Base-by-base conservation (phyloP, 2,329 filamentous ascomycete species). In the Nigrospora oryzae region DNA sequence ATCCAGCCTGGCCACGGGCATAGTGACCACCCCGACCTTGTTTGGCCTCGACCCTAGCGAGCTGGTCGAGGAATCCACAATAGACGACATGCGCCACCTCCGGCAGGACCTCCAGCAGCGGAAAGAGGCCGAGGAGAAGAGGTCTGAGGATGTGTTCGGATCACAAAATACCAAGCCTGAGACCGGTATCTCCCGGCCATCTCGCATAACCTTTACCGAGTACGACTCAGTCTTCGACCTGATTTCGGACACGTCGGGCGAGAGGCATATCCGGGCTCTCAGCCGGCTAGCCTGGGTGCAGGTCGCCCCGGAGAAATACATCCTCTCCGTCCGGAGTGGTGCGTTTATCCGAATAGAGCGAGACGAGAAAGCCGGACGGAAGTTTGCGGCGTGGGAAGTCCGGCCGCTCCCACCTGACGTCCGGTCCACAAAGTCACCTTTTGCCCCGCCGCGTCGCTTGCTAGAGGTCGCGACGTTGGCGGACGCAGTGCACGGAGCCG, bases 191-290 rank as follows among this genome's bases (percentile, higher is more conserved):
- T 14, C 33, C 12, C 19, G 13, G 34, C 14, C 40, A 16, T 2
- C n/a, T 28, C 16, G 35, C 11, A 68, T 96, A 30, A 84, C 79
- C 0, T 95, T 97, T 57, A 91, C 87, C 8, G 88, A 95, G 54
- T 98, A 97, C 62, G 85, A 86, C 46, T 91, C 85, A 3, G 82
- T 98, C n/a, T 83, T 89, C 51, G 93, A 97, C 56, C 75, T 98
- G 13, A 84, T 98, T 33, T 76, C 83, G 38, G 91, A 97, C 60
- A 84, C 82, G 1, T 84, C 82, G 3, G 80, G 79, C 28, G 91
- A 97, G 56, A 73, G 74, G 38, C 84, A 90, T 57, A 89, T 97
- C 49, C 81, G 88, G 38, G 70, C 75, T 14, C 70, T 94, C 16
- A 95, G 89, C 59, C 73, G 72, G 13, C 70, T 86, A 58, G 75